Percentiles rank a stretch among this genome's conserved stretches.
Conservation (phyloP, 2,329 filamentous ascomycete species). For the Alternaria brassicicola region DNA sequence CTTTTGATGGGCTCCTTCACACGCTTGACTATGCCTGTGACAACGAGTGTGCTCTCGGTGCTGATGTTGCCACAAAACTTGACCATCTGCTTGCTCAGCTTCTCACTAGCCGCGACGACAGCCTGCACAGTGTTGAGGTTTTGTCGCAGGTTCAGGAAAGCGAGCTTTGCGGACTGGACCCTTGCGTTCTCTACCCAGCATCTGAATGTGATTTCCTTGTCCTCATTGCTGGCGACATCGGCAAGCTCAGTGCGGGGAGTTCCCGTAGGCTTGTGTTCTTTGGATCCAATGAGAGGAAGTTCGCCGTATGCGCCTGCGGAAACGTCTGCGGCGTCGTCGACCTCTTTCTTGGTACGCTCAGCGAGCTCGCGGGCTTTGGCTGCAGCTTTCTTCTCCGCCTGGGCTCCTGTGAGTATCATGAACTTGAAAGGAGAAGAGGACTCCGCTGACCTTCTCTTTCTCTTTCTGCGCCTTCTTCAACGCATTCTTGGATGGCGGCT, state of each 20-base stretch:
- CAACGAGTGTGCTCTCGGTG: conserved; percentile 79
- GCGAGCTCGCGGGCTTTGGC: conserved; percentile 59
- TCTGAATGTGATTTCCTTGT: conserved; percentile 69
- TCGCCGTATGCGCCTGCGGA: conserved; percentile 82
- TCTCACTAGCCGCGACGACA: conserved; percentile 68
- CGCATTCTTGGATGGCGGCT: conserved; percentile 49
- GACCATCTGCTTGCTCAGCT: conserved; percentile 84
- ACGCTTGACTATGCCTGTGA: conserved; percentile 81
- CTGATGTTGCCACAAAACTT: conserved; percentile 82
- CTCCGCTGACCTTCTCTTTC: conserved; percentile 47
- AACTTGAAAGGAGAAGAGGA: background rate
- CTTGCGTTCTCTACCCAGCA: conserved; percentile 87
- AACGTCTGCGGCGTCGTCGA: conserved; percentile 68
- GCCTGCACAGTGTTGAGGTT: conserved; percentile 80
- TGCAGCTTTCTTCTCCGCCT: conserved; percentile 51
- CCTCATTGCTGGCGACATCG: conserved; percentile 39
- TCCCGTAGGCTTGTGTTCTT: conserved; percentile 57
- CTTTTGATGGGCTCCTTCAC: conserved; percentile 88
- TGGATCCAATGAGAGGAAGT: conserved; percentile 64
- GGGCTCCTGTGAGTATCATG: conserved; percentile 14
- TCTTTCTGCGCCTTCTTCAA: conserved; percentile 52
- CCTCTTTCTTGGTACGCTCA: conserved; percentile 60
- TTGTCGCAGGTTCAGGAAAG: conserved; percentile 84
- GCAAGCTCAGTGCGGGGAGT: conserved; percentile 66
- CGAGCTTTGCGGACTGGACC: conserved; percentile 88